A percentile compares a stretch with the other conserved stretches of the same genome.
These are phyloP conservation scores for Russula brevipes DNA, from an alignment of 768 basidiomycete species.

Conservation along the genomic window DNA sequence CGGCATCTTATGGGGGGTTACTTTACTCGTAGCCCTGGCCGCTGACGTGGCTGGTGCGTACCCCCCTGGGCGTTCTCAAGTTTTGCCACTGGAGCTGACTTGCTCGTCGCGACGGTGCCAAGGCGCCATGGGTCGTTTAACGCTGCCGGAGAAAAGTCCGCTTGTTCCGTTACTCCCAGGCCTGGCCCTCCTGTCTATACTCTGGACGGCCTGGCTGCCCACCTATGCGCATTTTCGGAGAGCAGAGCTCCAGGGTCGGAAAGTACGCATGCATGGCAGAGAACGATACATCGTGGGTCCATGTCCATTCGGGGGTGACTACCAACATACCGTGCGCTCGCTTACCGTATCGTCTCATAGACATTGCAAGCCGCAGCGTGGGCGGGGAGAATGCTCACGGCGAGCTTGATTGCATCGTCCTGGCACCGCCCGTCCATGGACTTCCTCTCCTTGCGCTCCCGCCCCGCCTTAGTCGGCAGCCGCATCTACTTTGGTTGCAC, in stretches of 20 bases:
- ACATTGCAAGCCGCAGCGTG: slow-evolving; percentile 55
- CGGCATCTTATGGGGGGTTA: slow-evolving; percentile 59
- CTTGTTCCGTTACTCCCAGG: slow-evolving; percentile 40
- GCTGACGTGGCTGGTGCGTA: slow-evolving; percentile 46
- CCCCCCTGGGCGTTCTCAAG: neutral
- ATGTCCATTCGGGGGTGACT: neutral
- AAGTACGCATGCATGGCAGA: slow-evolving; percentile 63
- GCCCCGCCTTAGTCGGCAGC: slow-evolving; percentile 35
- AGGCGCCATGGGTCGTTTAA: slow-evolving; percentile 15
- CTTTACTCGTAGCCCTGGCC: slow-evolving; percentile 40
- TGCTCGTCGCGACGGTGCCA: neutral
- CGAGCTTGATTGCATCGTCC: slow-evolving; percentile 41
- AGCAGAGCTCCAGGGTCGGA: slow-evolving; percentile 65
- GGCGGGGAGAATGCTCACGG: slow-evolving; percentile 50
- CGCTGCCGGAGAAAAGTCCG: neutral
- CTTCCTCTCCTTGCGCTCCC: slow-evolving; percentile 34
- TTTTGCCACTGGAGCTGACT: neutral
- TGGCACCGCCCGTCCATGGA: slow-evolving; percentile 40
- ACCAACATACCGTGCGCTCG: neutral
- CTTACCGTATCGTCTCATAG: slow-evolving; percentile 35
- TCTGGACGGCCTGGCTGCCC: slow-evolving; percentile 86
- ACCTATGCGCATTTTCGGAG: slow-evolving; percentile 58
- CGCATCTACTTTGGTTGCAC: slow-evolving; percentile 46
- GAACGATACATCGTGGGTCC: slow-evolving; percentile 53
- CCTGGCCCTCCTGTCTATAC: slow-evolving; percentile 51